Percentiles rank a stretch among this genome's conserved stretches.
phyloP scores from a whole-genome alignment of 345 rosid genomes.

The Ceriops zippeliana region DNA sequence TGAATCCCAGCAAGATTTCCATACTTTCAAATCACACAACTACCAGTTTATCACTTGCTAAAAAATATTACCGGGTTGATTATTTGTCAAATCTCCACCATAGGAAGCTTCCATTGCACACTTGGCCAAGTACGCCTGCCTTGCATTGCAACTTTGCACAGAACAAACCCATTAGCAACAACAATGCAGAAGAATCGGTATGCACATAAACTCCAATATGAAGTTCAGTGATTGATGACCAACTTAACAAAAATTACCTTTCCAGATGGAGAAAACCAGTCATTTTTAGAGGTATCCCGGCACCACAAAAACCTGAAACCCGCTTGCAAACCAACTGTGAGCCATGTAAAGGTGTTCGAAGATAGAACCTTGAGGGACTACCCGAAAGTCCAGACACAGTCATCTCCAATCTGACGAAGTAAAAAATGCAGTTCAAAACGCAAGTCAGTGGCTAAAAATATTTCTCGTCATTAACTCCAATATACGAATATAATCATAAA shows the following conservation, averaged over 20 bases:
- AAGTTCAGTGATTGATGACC: conserved; percentile 1
- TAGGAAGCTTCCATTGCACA: conserved; percentile 79
- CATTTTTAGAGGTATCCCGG: conserved; percentile 25
- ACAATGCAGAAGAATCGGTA: conserved; percentile 5
- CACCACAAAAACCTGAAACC: conserved; percentile 29
- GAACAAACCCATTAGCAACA: conserved; percentile 24
- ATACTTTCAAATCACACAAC: not conserved
- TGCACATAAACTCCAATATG: not conserved
- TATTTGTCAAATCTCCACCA: conserved; percentile 51
- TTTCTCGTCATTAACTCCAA: too few relatives aligned
- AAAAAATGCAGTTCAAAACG: not conserved
- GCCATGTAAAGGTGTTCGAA: conserved; percentile 32
- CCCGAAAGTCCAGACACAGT: conserved; percentile 52
- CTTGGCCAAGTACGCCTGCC: conserved; percentile 27
- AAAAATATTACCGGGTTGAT: conserved; percentile 44
- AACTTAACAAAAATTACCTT: conserved; percentile 39
- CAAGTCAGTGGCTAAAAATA: not conserved
- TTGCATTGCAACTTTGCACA: conserved; percentile 26
- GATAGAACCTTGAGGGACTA: conserved; percentile 52
- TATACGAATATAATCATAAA: too few relatives aligned
- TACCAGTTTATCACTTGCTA: conserved; percentile 1
- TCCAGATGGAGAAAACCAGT: conserved; percentile 18
- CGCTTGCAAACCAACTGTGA: conserved; percentile 24
- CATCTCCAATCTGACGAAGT: conserved; percentile 35
- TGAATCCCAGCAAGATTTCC: not conserved